Conservation (phyloP, 1,284 basidiomycete genomes). For the Austroboletus rostrupii region DNA sequence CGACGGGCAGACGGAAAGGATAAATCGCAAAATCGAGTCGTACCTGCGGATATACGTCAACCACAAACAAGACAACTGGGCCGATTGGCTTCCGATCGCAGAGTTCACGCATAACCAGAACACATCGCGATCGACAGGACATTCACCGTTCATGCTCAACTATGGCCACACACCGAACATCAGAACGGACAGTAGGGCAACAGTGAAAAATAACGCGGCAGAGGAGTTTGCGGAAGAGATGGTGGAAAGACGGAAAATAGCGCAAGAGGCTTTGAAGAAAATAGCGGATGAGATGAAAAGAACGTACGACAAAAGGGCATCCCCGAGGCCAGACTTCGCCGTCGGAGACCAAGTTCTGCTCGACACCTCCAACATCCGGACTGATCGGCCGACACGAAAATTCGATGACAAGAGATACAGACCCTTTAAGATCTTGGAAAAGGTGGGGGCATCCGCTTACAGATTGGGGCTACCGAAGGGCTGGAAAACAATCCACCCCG, state of each 20-base stretch:
- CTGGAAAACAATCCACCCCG: not conserved
- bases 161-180: not conserved
- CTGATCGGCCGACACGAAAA: not conserved
- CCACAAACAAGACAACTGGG: conserved; percentile 38
- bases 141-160: not conserved
- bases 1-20: conserved; percentile 31
- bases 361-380: not conserved
- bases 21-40: conserved; percentile 37
- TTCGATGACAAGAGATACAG: not conserved
- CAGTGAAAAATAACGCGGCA: not conserved
- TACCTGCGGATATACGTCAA: conserved; percentile 27
- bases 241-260: not conserved
- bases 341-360: not conserved
- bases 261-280: accelerated
- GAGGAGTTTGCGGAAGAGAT: not conserved
- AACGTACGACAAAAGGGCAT: not conserved
- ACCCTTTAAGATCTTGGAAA: not conserved
- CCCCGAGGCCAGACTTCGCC: not conserved
- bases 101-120: conserved; percentile 29
- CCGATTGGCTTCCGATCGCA: conserved; percentile 24
- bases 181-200: not conserved
- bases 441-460: not conserved
- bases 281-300: not conserved
- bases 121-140: not conserved
- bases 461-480: not conserved